These are phyloP conservation scores for Eimeria praecox DNA, from an alignment of 169 alveolate genomes.

Conservation along the genomic window DNA sequence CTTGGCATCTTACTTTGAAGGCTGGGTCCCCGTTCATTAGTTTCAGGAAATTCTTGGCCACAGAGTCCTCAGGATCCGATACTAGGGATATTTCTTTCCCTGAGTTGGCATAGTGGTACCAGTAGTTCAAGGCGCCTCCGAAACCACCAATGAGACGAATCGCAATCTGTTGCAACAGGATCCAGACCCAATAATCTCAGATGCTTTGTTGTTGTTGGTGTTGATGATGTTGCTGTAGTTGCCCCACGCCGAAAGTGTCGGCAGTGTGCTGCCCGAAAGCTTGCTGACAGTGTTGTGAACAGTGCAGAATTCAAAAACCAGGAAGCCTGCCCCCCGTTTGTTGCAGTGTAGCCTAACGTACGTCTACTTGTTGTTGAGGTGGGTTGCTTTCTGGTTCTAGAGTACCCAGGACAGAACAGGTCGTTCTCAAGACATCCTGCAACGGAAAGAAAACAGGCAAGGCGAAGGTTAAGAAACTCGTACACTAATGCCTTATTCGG, in stretches of 20 bases:
- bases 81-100: slow-evolving; percentile 86
- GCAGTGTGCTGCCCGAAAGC: neutral
- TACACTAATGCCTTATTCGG: neutral
- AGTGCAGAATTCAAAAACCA: neutral
- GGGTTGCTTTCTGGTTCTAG: slow-evolving; percentile 81
- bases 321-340: too few species aligned
- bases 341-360: neutral
- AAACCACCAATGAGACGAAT: slow-evolving; percentile 84
- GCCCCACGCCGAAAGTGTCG: neutral
- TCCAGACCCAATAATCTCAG: neutral
- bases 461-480: neutral
- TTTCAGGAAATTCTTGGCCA: slow-evolving; percentile 88
- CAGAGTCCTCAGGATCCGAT: slow-evolving; percentile 87
- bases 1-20: slow-evolving; percentile 39
- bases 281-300: neutral
- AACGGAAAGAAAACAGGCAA: neutral
- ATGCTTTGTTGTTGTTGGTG: neutral
- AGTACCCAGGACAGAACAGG: slow-evolving; percentile 80
- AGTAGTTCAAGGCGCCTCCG: slow-evolving; percentile 88
- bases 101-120: slow-evolving; percentile 89
- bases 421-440: slow-evolving; percentile 84
- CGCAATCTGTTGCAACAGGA: slow-evolving; percentile 75
- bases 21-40: slow-evolving; percentile 83
- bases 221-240: neutral
- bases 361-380: slow-evolving; percentile 66